phyloP scores from a whole-genome alignment of 257 asterid species.

The Petrea volubilis region DNA sequence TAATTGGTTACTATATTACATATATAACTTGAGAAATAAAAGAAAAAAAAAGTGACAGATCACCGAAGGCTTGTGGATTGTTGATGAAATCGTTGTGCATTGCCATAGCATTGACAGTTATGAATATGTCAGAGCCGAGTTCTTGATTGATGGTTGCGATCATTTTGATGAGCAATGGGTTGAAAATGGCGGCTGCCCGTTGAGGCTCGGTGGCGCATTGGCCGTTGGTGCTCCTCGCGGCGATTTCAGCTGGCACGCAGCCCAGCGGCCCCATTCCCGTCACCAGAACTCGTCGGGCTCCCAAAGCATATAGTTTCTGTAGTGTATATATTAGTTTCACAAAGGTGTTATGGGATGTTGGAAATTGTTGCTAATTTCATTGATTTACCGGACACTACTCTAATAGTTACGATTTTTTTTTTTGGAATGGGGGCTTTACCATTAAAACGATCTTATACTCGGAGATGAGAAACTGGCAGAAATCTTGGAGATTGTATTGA shows the following conservation, averaged over 20 bases:
- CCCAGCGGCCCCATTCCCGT: slow-evolving; percentile 72
- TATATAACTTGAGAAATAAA: too few relatives aligned
- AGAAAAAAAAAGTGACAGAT: too few relatives aligned
- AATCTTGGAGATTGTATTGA: slow-evolving; percentile 40
- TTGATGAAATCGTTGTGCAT: slow-evolving; percentile 54
- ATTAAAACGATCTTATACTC: slow-evolving; percentile 45
- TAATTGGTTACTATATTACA: too few relatives aligned
- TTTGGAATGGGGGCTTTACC: too few relatives aligned
- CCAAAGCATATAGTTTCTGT: slow-evolving; percentile 47
- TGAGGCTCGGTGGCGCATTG: slow-evolving; percentile 55
- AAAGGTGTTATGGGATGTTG: too few relatives aligned
- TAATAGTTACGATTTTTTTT: too few relatives aligned
- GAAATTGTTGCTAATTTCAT: too few relatives aligned
- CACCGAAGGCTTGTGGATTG: slow-evolving; percentile 48
- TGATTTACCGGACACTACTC: too few relatives aligned
- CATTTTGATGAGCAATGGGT: slow-evolving; percentile 49
- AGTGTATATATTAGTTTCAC: too few relatives aligned
- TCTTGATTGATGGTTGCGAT: slow-evolving; percentile 42
- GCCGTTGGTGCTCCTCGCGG: slow-evolving; percentile 44
- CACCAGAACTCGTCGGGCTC: slow-evolving; percentile 62
- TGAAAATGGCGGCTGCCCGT: slow-evolving; percentile 41
- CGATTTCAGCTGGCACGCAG: slow-evolving; percentile 60
- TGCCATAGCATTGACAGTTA: slow-evolving; percentile 50
- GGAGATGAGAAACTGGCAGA: slow-evolving; percentile 36
- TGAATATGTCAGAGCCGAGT: slow-evolving; percentile 43